These are phyloP conservation scores for Anastatica hierochuntica DNA, from an alignment of 345 rosid genomes.

Conservation along the genomic window DNA sequence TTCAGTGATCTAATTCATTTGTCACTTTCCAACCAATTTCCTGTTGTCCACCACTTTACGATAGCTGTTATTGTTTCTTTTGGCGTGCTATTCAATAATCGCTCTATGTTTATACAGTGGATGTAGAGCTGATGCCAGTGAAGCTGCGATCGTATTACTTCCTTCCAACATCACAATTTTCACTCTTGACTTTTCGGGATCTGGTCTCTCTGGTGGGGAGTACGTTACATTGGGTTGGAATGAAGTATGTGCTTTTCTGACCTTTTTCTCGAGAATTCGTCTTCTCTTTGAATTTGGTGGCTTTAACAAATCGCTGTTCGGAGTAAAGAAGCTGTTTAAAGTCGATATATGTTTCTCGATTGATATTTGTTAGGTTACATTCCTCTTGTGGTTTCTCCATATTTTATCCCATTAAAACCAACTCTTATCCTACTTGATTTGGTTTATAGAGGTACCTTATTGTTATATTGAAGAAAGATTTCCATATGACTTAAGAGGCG, in stretches of 20 bases:
- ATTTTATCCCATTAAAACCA: neutral
- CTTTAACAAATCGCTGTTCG: neutral
- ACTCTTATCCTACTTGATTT: neutral
- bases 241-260: conserved; percentile 47
- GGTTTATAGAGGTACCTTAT: neutral
- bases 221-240: conserved; percentile 81
- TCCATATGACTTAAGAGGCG: neutral
- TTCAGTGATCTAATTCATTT: neutral
- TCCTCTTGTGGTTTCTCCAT: neutral
- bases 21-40: neutral
- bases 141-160: conserved; percentile 75
- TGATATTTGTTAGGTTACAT: neutral
- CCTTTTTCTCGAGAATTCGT: neutral
- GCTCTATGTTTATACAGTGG: conserved; percentile 16
- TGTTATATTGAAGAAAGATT: neutral
- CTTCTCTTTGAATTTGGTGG: neutral
- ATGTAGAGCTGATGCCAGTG: conserved; percentile 29
- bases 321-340: neutral
- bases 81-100: neutral
- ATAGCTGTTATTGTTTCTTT: neutral
- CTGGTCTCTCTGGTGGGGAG: conserved; percentile 86
- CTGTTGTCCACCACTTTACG: neutral
- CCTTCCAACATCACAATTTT: conserved; percentile 88
- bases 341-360: neutral
- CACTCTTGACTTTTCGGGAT: conserved; percentile 89